phyloP scores from a whole-genome alignment of 164 flowering plant genomes.

The Nelumbo lutea region DNA sequence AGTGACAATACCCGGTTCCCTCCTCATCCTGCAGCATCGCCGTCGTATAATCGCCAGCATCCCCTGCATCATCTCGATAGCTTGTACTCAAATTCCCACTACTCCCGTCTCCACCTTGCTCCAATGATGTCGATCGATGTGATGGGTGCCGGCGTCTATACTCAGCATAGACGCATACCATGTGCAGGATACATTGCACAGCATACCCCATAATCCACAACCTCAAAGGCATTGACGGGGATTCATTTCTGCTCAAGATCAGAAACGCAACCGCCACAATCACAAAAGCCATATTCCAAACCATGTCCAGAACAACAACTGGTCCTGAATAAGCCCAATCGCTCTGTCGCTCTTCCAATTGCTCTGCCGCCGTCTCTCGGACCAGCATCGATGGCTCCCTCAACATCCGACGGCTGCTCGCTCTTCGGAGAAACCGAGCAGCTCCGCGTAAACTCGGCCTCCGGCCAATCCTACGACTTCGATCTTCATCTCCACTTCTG shows the following conservation, averaged over 20 bases:
- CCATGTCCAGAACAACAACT: conserved; percentile 43
- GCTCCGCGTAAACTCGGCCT: conserved; percentile 51
- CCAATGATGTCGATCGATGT: neutral
- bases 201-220: conserved; percentile 58
- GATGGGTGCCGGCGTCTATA: conserved; percentile 27
- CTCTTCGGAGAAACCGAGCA: conserved; percentile 42
- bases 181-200: conserved; percentile 41
- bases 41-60: conserved; percentile 22
- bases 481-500: conserved; percentile 19
- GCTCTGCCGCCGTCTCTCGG: conserved; percentile 54
- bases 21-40: conserved; percentile 34
- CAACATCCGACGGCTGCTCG: conserved; percentile 49
- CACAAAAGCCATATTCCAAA: conserved; percentile 52
- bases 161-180: conserved; percentile 44
- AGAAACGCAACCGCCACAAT: conserved; percentile 28
- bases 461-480: conserved; percentile 31
- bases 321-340: conserved; percentile 64
- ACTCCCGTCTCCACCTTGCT: conserved; percentile 5
- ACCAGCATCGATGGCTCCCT: conserved; percentile 55
- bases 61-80: conserved; percentile 11
- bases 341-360: conserved; percentile 54
- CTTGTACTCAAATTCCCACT: conserved; percentile 14
- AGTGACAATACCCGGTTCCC: conserved; percentile 28
- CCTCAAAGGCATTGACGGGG: conserved; percentile 41
- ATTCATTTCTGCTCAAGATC: conserved; percentile 32